Evolutionary conservation across 805 yeast genomes (phyloP), one percentile per base, ranked within the genome.

Genomic region (Saccharomycopsis synnaedendra): DNA sequence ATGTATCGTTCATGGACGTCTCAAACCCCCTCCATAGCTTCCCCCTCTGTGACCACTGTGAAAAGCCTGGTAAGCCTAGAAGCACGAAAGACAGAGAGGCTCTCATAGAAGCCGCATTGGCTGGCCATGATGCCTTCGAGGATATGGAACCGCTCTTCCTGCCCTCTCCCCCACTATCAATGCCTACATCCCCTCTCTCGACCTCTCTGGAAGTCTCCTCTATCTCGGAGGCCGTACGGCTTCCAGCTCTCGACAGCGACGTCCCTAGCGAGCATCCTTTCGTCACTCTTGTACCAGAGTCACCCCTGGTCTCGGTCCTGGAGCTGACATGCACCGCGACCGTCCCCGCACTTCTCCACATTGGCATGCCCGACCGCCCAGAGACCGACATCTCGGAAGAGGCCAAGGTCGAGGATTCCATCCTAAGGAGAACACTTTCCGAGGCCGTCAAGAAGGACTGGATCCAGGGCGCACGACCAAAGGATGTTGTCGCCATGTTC

Each of bases 281-380:
- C 19, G 19, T 19, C 19, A 34, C 36, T n/a, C 10, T 34, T 34
- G 8, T n/a, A n/a, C 36, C 36, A 34, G 36, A 34, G 36, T n/a
- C 8, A 64, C 48, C 60, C 74, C 41, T 64, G 67, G 34, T 68
- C 68, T 19, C 19, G 2, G 19, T 19, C 19, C 19, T 19, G 19
- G 19, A 19, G 19, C 19, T 19, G 41, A 19, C 19, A 19, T 19
- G 19, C 19, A 19, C 2, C 19, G 19, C 19, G 19, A 19, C 19
- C 19, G 19, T 19, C 19, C 19, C 19, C 19, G 19, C 19, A 19
- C 19, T 19, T 19, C 19, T 19, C 19, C 19, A 19, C 19, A 19
- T 19, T 19, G 19, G 19, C 19, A 19, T 19, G 19, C 19, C 19
- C 19, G 19, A 19, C 19, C 19, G 19, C 19, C 19, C 19, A 19